These are phyloP conservation scores for Arthrobotrys entomopaga DNA, from an alignment of 2,329 filamentous ascomycete genomes.

Conservation along the genomic window DNA sequence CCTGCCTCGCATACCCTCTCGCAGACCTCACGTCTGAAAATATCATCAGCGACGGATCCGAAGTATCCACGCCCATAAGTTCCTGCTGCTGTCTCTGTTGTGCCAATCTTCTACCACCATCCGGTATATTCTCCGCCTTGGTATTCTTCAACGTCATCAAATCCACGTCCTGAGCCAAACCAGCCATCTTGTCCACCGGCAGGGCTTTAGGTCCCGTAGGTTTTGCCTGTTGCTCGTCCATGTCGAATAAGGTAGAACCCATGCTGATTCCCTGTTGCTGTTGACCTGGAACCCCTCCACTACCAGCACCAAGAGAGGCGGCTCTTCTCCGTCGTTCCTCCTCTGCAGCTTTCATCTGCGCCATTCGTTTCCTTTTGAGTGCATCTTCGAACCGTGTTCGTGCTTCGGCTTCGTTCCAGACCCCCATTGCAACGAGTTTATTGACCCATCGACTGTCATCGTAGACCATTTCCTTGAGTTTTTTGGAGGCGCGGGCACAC, in stretches of 20 bases:
- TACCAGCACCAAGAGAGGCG: conserved; percentile 59
- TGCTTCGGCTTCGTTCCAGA: conserved; percentile 91
- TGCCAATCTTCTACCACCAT: background rate
- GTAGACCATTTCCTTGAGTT: conserved; percentile 97
- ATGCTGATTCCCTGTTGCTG: conserved; percentile 58
- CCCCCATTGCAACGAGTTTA: conserved; percentile 83
- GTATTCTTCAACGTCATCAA: conserved; percentile 35
- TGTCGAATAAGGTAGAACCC: conserved; percentile 75
- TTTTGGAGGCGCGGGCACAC: conserved; percentile 83
- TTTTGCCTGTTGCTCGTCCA: conserved; percentile 66
- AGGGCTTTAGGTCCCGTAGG: conserved; percentile 61
- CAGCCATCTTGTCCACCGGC: conserved; percentile 60
- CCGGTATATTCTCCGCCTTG: conserved; percentile 34
- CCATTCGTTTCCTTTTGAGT: conserved; percentile 71
- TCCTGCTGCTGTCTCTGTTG: conserved; percentile 63
- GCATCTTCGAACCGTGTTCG: conserved; percentile 80
- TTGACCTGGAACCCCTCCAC: conserved; percentile 58
- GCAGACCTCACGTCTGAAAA: conserved; percentile 79
- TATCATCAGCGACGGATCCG: conserved; percentile 61
- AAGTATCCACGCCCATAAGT: conserved; percentile 81
- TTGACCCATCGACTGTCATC: conserved; percentile 96
- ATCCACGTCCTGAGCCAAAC: conserved; percentile 59
- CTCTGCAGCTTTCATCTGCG: conserved; percentile 64
- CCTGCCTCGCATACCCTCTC: conserved; percentile 83
- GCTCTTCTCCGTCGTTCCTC: conserved; percentile 61